Evolutionary conservation across 148 eudicot genomes (phyloP).

Genomic region (Selenicereus undatus): DNA sequence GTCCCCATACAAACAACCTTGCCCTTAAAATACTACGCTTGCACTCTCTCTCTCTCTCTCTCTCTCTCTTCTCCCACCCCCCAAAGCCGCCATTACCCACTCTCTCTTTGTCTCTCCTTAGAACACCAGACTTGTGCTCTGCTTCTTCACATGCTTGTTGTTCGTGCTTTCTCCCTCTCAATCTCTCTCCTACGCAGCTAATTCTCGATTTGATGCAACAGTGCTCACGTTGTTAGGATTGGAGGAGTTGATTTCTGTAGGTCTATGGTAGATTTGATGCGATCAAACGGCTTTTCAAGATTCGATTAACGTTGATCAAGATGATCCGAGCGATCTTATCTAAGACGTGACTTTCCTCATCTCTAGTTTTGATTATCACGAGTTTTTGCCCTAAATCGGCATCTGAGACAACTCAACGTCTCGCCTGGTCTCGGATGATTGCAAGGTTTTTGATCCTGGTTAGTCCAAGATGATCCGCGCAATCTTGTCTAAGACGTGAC

Average conservation of each 20-base stretch:
- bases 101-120: not conserved
- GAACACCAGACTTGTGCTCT: not conserved
- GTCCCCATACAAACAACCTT: conserved; percentile 18
- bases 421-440: conserved; percentile 15
- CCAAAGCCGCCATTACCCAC: not conserved
- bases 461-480: conserved; percentile 33
- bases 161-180: not conserved
- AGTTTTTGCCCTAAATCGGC: not conserved
- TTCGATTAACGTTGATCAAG: conserved; percentile 22
- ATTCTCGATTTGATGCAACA: not conserved
- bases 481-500: conserved; percentile 37
- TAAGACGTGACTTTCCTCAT: conserved; percentile 20
- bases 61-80: conserved; percentile 6
- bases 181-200: not conserved
- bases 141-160: not conserved
- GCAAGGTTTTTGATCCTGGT: conserved; percentile 26
- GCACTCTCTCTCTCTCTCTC: not conserved
- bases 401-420: conserved; percentile 12
- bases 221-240: not conserved
- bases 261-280: not conserved
- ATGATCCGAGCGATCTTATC: conserved; percentile 27
- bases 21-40: not conserved
- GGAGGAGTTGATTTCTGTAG: not conserved
- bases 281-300: not conserved
- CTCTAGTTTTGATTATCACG: not conserved